Conservation (phyloP, 306 rosid genomes). For the Cucurbita maxima region DNA sequence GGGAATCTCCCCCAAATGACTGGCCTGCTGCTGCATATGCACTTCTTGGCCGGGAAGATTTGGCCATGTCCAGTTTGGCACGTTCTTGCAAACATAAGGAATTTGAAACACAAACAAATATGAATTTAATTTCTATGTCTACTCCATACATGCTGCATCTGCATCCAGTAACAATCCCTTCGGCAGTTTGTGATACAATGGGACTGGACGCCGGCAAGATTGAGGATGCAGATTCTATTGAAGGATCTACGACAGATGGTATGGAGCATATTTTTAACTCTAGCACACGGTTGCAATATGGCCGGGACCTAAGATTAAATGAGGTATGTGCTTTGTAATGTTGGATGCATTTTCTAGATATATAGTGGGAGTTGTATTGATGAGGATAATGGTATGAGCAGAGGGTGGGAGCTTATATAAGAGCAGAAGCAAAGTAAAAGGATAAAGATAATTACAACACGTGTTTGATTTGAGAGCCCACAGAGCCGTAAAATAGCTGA, state of each 20-base stretch:
- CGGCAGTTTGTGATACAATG: constrained; percentile 78
- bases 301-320: constrained; percentile 84
- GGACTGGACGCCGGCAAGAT: constrained; percentile 65
- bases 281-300: constrained; percentile 92
- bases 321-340: constrained; percentile 47
- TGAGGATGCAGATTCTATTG: constrained; percentile 91
- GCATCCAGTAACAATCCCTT: constrained; percentile 86
- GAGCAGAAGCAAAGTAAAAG: not conserved
- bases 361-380: not conserved
- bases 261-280: constrained; percentile 98
- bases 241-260: constrained; percentile 80
- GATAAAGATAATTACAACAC: not conserved
- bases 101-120: constrained; percentile 67
- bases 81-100: constrained; percentile 57
- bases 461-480: not conserved
- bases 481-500: not conserved
- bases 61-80: constrained; percentile 78
- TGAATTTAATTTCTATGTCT: constrained; percentile 84
- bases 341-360: not conserved
- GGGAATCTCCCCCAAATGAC: constrained; percentile 88
- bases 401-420: no score
- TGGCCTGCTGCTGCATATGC: constrained; percentile 98
- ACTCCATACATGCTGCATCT: constrained; percentile 92
- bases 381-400: not conserved
- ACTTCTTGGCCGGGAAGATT: constrained; percentile 94